Evolutionary conservation across 306 rosid genomes (phyloP).

Genomic region (Calophaca sinica): DNA sequence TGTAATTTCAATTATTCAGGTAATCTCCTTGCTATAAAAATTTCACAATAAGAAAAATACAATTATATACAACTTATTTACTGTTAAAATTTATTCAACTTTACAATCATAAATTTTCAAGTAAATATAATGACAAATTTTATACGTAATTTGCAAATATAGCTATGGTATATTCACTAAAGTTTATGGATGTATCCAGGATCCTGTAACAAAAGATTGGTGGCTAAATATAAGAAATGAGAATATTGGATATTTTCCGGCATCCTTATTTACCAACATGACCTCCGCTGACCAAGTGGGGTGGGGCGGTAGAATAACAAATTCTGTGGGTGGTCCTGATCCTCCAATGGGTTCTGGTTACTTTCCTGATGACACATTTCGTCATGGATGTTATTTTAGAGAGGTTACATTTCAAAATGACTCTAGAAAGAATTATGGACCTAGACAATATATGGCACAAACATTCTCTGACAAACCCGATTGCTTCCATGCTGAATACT

Average conservation of each 20-base stretch:
- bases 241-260: conserved; percentile 20
- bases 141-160: no score
- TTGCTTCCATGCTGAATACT: neutral
- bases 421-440: neutral
- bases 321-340: neutral
- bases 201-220: neutral
- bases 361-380: neutral
- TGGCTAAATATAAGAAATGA: neutral
- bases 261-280: neutral
- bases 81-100: no score
- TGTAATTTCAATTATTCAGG: neutral
- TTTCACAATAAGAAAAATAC: neutral
- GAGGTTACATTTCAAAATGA: neutral
- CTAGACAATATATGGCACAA: fast-evolving
- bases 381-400: neutral
- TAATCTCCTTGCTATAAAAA: neutral
- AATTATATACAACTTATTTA: neutral
- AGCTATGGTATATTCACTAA: neutral
- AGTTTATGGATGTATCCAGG: neutral
- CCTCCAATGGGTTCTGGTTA: conserved; percentile 37
- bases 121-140: neutral
- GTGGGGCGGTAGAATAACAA: conserved; percentile 8
- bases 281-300: neutral
- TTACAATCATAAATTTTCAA: neutral
- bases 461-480: neutral